phyloP scores from a whole-genome alignment of 2,329 filamentous ascomycete genomes.

The Rachicladosporium sp. region DNA sequence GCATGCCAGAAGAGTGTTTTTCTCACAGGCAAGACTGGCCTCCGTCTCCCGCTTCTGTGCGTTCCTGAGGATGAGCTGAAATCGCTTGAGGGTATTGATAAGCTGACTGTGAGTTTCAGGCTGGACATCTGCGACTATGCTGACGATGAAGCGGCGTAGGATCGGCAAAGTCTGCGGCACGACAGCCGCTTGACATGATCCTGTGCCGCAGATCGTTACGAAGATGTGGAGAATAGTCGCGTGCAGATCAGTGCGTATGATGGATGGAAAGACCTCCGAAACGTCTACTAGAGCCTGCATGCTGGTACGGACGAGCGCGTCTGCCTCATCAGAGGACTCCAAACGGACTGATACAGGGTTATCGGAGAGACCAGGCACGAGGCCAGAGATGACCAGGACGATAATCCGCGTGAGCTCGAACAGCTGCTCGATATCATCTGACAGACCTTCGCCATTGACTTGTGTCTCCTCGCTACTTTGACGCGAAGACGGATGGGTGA shows the following conservation, averaged over 20 bases:
- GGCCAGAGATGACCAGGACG: slow-evolving; percentile 75
- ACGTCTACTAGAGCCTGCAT: slow-evolving; percentile 86
- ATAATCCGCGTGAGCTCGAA: slow-evolving; percentile 96
- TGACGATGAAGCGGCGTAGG: slow-evolving; percentile 78
- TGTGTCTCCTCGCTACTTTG: slow-evolving; percentile 35
- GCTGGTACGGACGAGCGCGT: slow-evolving; percentile 65
- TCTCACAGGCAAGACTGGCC: slow-evolving; percentile 74
- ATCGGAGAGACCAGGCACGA: slow-evolving; percentile 71
- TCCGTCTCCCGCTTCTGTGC: slow-evolving; percentile 66
- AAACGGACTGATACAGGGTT: slow-evolving; percentile 40
- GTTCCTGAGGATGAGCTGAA: slow-evolving; percentile 66
- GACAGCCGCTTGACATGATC: slow-evolving; percentile 74
- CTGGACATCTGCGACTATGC: slow-evolving; percentile 42
- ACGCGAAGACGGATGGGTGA: slow-evolving; percentile 81
- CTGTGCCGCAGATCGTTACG: slow-evolving; percentile 78
- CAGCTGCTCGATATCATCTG: slow-evolving; percentile 93
- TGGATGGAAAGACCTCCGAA: slow-evolving; percentile 85
- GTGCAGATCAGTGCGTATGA: slow-evolving; percentile 92
- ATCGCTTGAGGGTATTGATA: slow-evolving; percentile 68
- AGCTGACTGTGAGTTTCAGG: slow-evolving; percentile 53
- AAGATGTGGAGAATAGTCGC: slow-evolving; percentile 97
- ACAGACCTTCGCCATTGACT: slow-evolving; percentile 53
- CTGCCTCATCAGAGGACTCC: slow-evolving; percentile 67
- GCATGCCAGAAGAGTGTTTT: slow-evolving; percentile 78
- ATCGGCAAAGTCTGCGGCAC: slow-evolving; percentile 83